Evolutionary conservation across 768 basidiomycete species (phyloP).

Genomic region (Dioszegia crocea): DNA sequence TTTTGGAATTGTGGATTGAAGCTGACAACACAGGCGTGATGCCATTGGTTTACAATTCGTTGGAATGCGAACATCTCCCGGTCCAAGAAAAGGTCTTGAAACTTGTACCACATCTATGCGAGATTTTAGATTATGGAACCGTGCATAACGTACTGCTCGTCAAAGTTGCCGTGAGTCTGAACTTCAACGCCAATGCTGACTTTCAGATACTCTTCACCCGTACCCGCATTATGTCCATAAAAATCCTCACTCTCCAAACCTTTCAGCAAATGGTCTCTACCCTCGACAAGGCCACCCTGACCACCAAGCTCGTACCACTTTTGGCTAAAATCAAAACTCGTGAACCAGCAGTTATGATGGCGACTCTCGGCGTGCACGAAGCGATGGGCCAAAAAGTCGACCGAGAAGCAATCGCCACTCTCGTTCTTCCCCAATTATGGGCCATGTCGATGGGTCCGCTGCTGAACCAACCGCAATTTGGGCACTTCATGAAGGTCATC

Average conservation of each 20-base stretch:
- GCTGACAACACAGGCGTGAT: constrained; percentile 67
- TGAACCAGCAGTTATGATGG: constrained; percentile 58
- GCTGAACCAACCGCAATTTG: constrained; percentile 65
- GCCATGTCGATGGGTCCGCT: constrained; percentile 91
- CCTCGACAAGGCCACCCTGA: constrained; percentile 60
- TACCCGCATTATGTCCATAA: constrained; percentile 82
- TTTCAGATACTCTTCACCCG: constrained; percentile 82
- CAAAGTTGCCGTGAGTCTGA: constrained; percentile 72
- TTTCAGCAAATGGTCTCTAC: constrained; percentile 49
- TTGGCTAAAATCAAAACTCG: constrained; percentile 93
- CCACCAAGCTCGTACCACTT: constrained; percentile 90
- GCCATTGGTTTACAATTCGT: constrained; percentile 87
- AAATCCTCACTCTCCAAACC: constrained; percentile 58
- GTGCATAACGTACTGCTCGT: constrained; percentile 86
- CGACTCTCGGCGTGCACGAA: constrained; percentile 82
- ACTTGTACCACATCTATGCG: constrained; percentile 79
- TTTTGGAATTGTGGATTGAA: background rate
- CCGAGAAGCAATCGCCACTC: constrained; percentile 80
- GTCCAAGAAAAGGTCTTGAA: constrained; percentile 88
- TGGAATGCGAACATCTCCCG: constrained; percentile 88
- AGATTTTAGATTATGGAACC: constrained; percentile 90
- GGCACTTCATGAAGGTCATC: constrained; percentile 73
- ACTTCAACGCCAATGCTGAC: constrained; percentile 2
- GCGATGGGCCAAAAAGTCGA: constrained; percentile 95
- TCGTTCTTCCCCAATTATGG: constrained; percentile 89